These are phyloP conservation scores for Croton laevigatus DNA, from an alignment of 441 rosid genomes.

Conservation along the genomic window DNA sequence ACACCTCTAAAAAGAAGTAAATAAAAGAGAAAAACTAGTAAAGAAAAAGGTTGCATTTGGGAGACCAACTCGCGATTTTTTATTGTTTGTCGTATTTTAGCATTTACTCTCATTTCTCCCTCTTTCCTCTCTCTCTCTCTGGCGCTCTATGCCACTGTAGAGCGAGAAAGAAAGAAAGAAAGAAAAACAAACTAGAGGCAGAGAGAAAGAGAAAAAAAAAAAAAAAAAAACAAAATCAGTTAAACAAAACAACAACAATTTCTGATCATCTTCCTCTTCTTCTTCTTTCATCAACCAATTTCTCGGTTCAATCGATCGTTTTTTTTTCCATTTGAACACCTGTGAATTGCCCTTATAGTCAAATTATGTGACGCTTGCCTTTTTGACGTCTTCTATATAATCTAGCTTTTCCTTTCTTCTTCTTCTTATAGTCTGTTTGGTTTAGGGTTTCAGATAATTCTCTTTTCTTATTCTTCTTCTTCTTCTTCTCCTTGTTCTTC, in stretches of 20 bases:
- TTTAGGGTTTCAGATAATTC: constrained; percentile 25
- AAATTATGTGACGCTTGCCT: neutral
- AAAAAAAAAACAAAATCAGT: neutral
- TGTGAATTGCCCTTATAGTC: neutral
- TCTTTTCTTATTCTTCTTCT: no score
- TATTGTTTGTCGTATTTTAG: neutral
- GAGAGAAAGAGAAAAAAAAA: neutral
- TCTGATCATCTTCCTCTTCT: neutral
- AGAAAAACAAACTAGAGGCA: neutral
- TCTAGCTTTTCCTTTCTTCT: neutral
- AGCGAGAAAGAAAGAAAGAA: constrained; percentile 2
- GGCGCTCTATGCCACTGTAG: constrained; percentile 5
- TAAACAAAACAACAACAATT: neutral
- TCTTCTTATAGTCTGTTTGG: neutral
- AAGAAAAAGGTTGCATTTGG: neutral
- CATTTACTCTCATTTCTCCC: neutral
- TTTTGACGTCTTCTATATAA: constrained; percentile 11
- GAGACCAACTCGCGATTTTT: neutral
- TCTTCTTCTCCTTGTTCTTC: neutral
- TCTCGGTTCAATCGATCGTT: neutral
- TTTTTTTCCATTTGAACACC: constrained; percentile 2
- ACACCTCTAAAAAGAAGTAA: no score
- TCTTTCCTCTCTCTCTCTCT: neutral
- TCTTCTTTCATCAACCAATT: neutral
- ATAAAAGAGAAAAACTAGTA: no score